Conservation (phyloP, 441 rosid species). For the Adansonia madagascariensis region DNA sequence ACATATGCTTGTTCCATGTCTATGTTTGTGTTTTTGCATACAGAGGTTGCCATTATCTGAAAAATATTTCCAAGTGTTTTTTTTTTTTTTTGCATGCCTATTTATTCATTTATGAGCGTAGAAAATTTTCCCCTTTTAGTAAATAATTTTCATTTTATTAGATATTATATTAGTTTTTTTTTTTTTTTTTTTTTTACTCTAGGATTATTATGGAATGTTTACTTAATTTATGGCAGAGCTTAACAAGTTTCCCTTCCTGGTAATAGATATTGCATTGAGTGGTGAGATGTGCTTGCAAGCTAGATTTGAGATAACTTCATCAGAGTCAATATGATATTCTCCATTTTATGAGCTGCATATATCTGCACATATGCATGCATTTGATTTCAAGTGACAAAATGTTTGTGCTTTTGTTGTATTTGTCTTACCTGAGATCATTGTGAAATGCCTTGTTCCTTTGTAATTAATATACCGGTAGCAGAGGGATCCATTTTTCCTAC, state of each 20-base stretch:
- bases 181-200: neutral
- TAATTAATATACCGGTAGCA: neutral
- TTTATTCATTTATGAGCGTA: neutral
- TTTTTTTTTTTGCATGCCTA: neutral
- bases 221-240: slow-evolving; percentile 9
- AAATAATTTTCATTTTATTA: neutral
- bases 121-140: neutral
- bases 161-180: neutral
- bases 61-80: neutral
- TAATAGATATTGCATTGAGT: slow-evolving; percentile 3
- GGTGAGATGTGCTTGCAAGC: slow-evolving; percentile 4
- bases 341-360: neutral
- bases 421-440: slow-evolving; percentile 4
- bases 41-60: neutral
- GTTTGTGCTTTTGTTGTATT: neutral
- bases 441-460: neutral
- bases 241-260: neutral
- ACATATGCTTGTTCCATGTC: neutral
- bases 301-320: slow-evolving; percentile 5
- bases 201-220: neutral
- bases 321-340: slow-evolving; percentile 2
- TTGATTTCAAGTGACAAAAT: neutral
- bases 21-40: neutral
- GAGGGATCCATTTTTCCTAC: neutral
- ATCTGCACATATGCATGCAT: slow-evolving; percentile 9